Base-by-base conservation (phyloP, 2,329 filamentous ascomycete species). In the Claviceps cyperi region DNA sequence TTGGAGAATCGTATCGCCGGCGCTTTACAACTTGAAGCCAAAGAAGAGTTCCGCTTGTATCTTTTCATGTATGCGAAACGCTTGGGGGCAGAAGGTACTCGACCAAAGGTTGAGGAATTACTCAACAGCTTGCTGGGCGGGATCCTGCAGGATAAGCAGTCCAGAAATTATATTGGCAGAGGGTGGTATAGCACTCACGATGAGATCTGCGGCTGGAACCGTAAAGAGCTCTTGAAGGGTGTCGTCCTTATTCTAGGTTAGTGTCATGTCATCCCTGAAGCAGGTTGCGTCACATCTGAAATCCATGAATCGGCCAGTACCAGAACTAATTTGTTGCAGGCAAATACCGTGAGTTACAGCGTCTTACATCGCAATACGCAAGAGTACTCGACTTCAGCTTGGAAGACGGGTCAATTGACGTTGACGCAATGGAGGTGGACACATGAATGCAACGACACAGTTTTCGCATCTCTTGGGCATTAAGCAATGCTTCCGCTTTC, bases 11-110 rank as follows among this genome's bases (percentile, higher is more conserved):
- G 94, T 39, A 83, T 98, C 44, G 91, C 92, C 2, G 94, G 88
- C 4, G 87, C 92, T 0, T 69, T 94, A 62, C 84, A 87, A 52
- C 71, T 98, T 1, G 86, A 84, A 3, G 84, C 92, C 0, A 84
- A 81, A 58, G 90, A 97, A 52, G 92, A 98, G 64, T 98, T 97
- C 69, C 81, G 88, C 51, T 74, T 95, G 1, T 97, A 97, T 61
- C 71, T 98, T n/a, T 84, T 89, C 60, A 97, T 97, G 89, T 98
- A 98, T 61, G 91, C 90, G 3, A 97, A 96, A 69, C 82, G 92
- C 0, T 78, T 98, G 5, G 92, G 92, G 1, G 88, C 89, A 0
- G 94, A 98, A 65, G 89, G 89, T 0, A 71, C 91, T 48, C 81
- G 84, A 57, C 76, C 80, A 51, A 98, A 98, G 69, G 89, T 96